These are phyloP conservation scores for Artemisia argyi DNA, from an alignment of 129 eudicot genomes.

Conservation along the genomic window DNA sequence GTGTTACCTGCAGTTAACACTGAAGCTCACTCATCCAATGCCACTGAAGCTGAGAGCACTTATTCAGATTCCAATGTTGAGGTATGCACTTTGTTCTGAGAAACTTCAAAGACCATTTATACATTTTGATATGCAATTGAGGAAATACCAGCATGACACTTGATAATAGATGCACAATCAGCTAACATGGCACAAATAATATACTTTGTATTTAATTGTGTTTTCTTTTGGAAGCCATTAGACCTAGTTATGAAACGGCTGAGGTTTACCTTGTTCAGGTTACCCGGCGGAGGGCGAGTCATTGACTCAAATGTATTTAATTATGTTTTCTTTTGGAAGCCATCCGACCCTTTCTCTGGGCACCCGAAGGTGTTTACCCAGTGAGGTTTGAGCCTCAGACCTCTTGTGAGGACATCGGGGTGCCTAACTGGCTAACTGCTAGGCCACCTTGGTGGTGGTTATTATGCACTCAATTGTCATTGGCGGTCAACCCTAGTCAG, in stretches of 20 bases:
- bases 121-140: background rate
- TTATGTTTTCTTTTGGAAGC: too few species aligned
- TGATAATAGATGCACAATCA: conserved; percentile 25
- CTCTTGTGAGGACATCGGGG: too few species aligned
- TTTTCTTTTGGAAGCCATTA: background rate
- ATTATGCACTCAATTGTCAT: too few species aligned
- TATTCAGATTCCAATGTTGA: conserved; percentile 38
- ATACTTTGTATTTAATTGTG: background rate
- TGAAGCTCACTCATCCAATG: conserved; percentile 33
- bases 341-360: too few species aligned
- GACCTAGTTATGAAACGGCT: background rate
- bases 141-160: background rate
- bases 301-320: too few species aligned
- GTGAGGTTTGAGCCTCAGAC: too few species aligned
- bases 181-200: background rate
- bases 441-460: too few species aligned
- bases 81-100: conserved; percentile 38
- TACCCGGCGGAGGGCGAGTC: too few species aligned
- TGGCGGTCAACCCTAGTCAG: conserved; percentile 12
- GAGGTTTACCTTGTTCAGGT: too few species aligned
- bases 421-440: too few species aligned
- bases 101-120: background rate
- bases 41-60: conserved; percentile 37
- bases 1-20: conserved; percentile 30
- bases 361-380: too few species aligned